These are phyloP conservation scores for Russula griseocarnosa DNA, from an alignment of 768 basidiomycete species.

Conservation along the genomic window DNA sequence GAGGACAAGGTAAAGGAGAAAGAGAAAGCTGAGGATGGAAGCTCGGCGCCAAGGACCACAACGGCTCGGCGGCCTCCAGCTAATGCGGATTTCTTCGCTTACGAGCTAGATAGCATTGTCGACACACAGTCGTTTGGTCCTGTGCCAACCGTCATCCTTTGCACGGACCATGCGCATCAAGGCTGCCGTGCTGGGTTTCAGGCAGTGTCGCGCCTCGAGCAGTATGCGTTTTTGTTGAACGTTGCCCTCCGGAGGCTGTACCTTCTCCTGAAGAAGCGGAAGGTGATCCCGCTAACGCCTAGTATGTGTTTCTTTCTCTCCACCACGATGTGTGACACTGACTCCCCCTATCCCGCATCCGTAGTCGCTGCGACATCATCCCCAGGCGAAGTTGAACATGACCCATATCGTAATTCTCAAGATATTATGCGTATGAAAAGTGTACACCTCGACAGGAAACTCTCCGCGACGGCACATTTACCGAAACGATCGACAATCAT, in stretches of 20 bases:
- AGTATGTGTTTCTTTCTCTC: slow-evolving; percentile 42
- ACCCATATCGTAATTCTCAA: slow-evolving; percentile 79
- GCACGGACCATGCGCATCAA: slow-evolving; percentile 68
- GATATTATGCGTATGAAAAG: slow-evolving; percentile 96
- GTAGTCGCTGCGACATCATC: slow-evolving; percentile 34
- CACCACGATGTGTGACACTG: slow-evolving; percentile 24
- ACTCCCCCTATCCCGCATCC: slow-evolving; percentile 28
- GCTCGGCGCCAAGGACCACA: slow-evolving; percentile 54
- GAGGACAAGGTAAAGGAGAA: slow-evolving; percentile 45
- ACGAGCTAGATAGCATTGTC: slow-evolving; percentile 63
- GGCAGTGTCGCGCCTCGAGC: slow-evolving; percentile 89
- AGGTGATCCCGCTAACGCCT: slow-evolving; percentile 80
- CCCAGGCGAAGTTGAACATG: slow-evolving; percentile 44
- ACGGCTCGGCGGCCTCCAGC: slow-evolving; percentile 73
- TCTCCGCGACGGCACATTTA: slow-evolving; percentile 87
- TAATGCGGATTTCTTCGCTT: slow-evolving; percentile 74
- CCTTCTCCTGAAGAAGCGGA: slow-evolving; percentile 79
- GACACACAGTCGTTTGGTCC: slow-evolving; percentile 69
- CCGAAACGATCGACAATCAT: slow-evolving; percentile 94
- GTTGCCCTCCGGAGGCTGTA: slow-evolving; percentile 91
- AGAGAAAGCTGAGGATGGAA: slow-evolving; percentile 41
- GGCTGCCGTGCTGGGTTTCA: slow-evolving; percentile 77
- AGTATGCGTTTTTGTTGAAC: slow-evolving; percentile 95
- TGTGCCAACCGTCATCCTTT: slow-evolving; percentile 69
- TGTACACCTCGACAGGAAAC: slow-evolving; percentile 90